Base-by-base conservation (phyloP, 139 green algal genomes). In the Monoraphidium neglectum region DNA sequence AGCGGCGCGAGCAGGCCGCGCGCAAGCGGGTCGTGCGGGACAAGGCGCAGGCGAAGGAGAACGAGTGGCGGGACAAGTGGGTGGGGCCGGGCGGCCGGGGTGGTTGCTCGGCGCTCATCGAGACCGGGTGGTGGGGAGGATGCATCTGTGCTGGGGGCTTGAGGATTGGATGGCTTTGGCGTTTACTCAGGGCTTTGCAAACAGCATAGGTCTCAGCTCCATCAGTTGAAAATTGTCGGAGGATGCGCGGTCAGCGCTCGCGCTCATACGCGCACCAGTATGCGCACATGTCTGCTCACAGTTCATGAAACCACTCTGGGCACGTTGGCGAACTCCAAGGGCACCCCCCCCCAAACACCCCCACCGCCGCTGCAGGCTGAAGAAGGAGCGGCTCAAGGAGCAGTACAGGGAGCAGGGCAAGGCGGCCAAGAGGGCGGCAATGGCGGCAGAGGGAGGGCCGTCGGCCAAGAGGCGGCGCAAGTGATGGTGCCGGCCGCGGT, bases 301-400 rank as follows among this genome's bases (percentile, higher is more conserved):
- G 47, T 33, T 62, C 33, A 46, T 13, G 47, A 32, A 12, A 46
- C 18, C 56, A 65, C 23, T 62, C n/a, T 21, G 32, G 40, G 33
- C 51, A 38, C n/a, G 18, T 63, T n/a, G 62, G 51, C 68, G 60
- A 76, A 28, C 38, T 30, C 54, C 28, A 21, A 18, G 12, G 0
- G 0, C 28, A 49, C 18, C 40, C 43, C 47, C 18, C 28, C 26
- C 46, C 33, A 3, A 38, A 23, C 12, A 12, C 8, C 3, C 33
- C n/a, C 24, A 46, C 16, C 15, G 35, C 13, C 26, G 32, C 30
- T 13, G 59, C 59, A 81, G 80, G 75, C 70, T 75, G 33, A 82
- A 83, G 77, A 93, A 90, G 81, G 89, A 94, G 72, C 80, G 90
- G 80, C 78, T 87, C 60, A 95, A 94, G 90, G 88, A 92, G 68